phyloP scores from a whole-genome alignment of 192 early-diverging fungal genomes.

The Endogone sp. region DNA sequence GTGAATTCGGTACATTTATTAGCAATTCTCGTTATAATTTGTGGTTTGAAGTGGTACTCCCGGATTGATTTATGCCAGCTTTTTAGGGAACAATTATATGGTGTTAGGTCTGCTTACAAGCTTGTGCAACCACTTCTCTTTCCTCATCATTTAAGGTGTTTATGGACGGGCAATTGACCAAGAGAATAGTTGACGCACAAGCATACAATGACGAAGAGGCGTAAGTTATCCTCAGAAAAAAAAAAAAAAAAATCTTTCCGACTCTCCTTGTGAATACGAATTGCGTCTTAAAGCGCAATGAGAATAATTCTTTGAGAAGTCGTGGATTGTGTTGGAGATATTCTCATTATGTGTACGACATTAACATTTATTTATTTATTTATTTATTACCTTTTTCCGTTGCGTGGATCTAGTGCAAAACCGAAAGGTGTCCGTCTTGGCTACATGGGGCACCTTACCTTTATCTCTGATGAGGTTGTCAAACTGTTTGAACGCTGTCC shows the following conservation, averaged over 20 bases:
- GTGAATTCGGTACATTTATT: slow-evolving; percentile 35
- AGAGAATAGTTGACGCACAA: slow-evolving; percentile 82
- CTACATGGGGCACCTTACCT: slow-evolving; percentile 98
- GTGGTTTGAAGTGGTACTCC: neutral
- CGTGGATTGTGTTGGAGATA: no score
- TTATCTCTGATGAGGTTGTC: slow-evolving; percentile 93
- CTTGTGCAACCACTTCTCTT: neutral
- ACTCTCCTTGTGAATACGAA: no score
- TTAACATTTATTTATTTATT: neutral
- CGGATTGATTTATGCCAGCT: neutral
- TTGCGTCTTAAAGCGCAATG: no score
- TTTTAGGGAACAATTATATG: neutral
- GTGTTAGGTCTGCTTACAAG: no score
- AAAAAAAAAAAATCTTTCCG: no score
- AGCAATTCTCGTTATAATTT: neutral
- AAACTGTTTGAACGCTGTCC: slow-evolving; percentile 78
- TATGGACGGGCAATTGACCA: slow-evolving; percentile 81
- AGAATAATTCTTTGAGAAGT: no score
- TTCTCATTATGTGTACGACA: no score
- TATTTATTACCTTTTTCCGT: neutral
- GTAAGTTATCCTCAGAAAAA: slow-evolving; percentile 37
- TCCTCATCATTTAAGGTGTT: slow-evolving; percentile 44
- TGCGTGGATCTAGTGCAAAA: slow-evolving; percentile 51
- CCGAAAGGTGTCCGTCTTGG: slow-evolving; percentile 90
- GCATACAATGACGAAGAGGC: slow-evolving; percentile 76